Evolutionary conservation across 208 protist species (phyloP), one percentile per base, ranked within the genome.

Genomic region (Trypanosoma platydactyli): DNA sequence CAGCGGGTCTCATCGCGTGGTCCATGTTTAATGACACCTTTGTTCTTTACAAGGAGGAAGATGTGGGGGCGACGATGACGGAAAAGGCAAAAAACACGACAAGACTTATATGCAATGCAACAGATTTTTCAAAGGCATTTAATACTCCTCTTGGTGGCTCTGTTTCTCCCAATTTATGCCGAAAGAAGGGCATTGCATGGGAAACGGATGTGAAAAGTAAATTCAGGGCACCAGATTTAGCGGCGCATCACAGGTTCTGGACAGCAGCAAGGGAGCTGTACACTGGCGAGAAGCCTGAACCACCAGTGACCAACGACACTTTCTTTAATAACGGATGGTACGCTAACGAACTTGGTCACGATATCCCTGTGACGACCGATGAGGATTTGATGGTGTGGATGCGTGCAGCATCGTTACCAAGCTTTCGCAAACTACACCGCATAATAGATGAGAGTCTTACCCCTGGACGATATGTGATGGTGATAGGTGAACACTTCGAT

Each of bases 331-430:
- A 92, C 41, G 91, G 91, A 24, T 97, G 91, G 89, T 97, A 97
- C 69, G 81, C 75, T 0, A 71, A 69, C 46, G 92, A 97, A 66
- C 68, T 80, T 6, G 88, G 88, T 0, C 94, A 97, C 66, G 63
- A 60, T 45, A 81, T 97, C 18, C 90, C 94, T 1, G 76, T 91
- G 12, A 81, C 77, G 6, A 94, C 86, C 44, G 94, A 99, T 83
- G 93, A 99, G 71, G 95, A 99, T 73, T 94, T 99, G 38, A 98
- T 99, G 66, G 98, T 99, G 49, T 99, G 98, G 98, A 98, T 99
- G 79, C 88, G 97, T 33, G 85, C 88, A 7, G 97, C 98, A 9
- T 95, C 89, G 18, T 72, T 99, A 24, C 96, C 98, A 30, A 95
- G 68, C 27, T 99, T 99, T 78, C 92, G 96, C 38, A 99, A 99